A percentile compares a stretch with the other conserved stretches of the same genome.
These are phyloP conservation scores for Hypoxylon fuscum DNA, from an alignment of 495 filamentous ascomycete genomes.

Conservation along the genomic window DNA sequence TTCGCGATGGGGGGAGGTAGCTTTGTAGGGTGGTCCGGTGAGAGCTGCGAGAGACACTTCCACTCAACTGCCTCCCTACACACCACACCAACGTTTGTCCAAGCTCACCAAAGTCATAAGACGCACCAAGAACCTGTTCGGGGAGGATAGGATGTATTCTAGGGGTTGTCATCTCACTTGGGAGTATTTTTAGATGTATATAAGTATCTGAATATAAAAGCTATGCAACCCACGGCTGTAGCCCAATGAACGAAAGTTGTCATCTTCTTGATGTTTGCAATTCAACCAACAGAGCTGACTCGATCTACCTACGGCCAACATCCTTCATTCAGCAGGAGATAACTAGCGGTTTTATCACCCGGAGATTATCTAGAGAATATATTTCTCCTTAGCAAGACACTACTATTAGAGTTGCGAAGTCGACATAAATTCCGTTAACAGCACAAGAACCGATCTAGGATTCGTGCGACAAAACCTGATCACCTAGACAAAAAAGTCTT, in stretches of 20 bases:
- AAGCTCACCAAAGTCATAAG: slow-evolving; percentile 44
- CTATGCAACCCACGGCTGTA: slow-evolving; percentile 34
- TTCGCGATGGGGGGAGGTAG: slow-evolving; percentile 37
- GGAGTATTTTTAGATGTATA: slow-evolving; percentile 38
- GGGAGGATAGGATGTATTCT: slow-evolving; percentile 16
- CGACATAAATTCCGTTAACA: too few relatives aligned
- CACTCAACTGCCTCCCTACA: slow-evolving; percentile 37
- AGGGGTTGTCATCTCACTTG: slow-evolving; percentile 19
- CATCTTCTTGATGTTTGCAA: slow-evolving; percentile 24
- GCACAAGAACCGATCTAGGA: slow-evolving; percentile 37
- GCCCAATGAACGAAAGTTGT: slow-evolving; percentile 29
- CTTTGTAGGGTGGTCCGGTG: slow-evolving; percentile 35
- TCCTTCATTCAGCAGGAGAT: background rate
- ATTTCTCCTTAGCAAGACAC: too few relatives aligned
- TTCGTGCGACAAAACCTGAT: slow-evolving; percentile 13
- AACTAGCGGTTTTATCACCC: background rate
- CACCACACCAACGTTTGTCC: slow-evolving; percentile 38
- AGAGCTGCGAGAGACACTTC: slow-evolving; percentile 35
- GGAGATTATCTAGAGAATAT: slow-evolving; percentile 8
- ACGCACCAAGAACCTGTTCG: slow-evolving; percentile 36
- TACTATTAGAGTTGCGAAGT: slow-evolving; percentile 11
- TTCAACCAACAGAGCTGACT: slow-evolving; percentile 16
- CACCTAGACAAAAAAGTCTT: too few relatives aligned
- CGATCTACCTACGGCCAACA: slow-evolving; percentile 11
- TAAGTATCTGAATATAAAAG: slow-evolving; percentile 37